Percentiles rank a stretch among this genome's conserved stretches.
These are phyloP conservation scores for Coccinonectria pachysandricola DNA, from an alignment of 2,329 filamentous ascomycete species.

Conservation along the genomic window DNA sequence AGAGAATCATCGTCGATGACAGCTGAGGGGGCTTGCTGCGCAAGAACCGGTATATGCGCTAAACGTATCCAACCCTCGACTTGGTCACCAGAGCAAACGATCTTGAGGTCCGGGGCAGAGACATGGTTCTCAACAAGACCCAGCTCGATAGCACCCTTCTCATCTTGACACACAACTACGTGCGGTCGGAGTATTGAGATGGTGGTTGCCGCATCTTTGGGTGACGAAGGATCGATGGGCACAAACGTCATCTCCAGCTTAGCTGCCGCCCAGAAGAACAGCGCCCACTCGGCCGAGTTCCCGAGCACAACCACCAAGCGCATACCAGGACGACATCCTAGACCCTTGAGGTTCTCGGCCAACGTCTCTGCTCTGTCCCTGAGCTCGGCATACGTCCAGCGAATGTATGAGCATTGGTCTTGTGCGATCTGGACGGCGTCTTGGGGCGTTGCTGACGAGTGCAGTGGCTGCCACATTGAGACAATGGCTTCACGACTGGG, in stretches of 20 bases:
- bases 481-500: constrained; percentile 26
- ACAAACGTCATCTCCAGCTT: constrained; percentile 25
- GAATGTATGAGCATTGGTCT: too few relatives aligned
- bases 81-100: constrained; percentile 15
- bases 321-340: constrained; percentile 20
- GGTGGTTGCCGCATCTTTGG: constrained; percentile 14
- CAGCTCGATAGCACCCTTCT: constrained; percentile 11
- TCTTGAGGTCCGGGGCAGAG: constrained; percentile 3
- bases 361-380: constrained; percentile 15
- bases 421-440: constrained; percentile 2
- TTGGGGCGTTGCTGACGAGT: neutral
- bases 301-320: constrained; percentile 22
- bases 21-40: neutral
- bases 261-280: constrained; percentile 27
- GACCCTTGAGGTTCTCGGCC: constrained; percentile 11
- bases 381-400: constrained; percentile 23
- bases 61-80: constrained; percentile 15
- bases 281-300: constrained; percentile 29
- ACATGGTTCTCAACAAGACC: constrained; percentile 4
- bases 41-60: too few relatives aligned
- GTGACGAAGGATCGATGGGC: constrained; percentile 23
- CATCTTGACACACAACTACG: constrained; percentile 24
- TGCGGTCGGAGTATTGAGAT: constrained; percentile 16
- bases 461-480: constrained; percentile 24
- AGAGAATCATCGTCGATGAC: neutral